A percentile compares a stretch with the other conserved stretches of the same genome.
phyloP scores from a whole-genome alignment of 148 eudicot genomes.

The Fallopia convolvulus region DNA sequence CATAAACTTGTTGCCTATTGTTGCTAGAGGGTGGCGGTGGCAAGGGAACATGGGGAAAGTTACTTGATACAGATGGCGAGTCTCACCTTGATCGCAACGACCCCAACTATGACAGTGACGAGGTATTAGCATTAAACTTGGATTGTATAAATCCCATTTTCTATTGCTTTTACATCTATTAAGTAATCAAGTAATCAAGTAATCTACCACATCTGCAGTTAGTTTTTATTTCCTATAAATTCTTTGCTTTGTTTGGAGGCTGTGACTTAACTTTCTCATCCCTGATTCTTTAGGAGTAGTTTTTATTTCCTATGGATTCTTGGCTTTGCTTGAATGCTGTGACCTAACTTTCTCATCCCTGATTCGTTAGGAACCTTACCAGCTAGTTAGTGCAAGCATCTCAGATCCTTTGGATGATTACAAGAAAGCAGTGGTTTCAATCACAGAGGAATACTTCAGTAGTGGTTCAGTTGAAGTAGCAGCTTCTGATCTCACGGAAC shows the following conservation, averaged over 20 bases:
- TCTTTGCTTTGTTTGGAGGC: not conserved
- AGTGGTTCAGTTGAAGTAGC: conserved; percentile 73
- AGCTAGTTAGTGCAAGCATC: conserved; percentile 68
- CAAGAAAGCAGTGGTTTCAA: conserved; percentile 84
- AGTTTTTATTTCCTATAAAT: not conserved
- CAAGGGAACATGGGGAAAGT: conserved; percentile 96
- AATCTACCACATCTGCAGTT: not conserved
- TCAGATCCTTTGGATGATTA: conserved; percentile 89
- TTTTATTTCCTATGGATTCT: conserved; percentile 4
- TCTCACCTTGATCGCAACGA: conserved; percentile 72
- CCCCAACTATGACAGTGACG: conserved; percentile 94
- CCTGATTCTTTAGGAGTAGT: conserved; percentile 40
- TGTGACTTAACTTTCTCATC: not conserved
- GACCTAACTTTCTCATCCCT: not conserved
- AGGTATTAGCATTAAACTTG: conserved; percentile 34
- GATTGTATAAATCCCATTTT: not conserved
- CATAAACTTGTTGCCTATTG: not conserved
- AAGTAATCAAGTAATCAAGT: not conserved
- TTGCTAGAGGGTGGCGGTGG: conserved; percentile 91
- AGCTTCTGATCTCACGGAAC: conserved; percentile 74
- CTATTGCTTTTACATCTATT: not conserved
- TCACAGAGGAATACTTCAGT: conserved; percentile 86
- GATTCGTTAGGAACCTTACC: conserved; percentile 72
- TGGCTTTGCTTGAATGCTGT: not conserved
- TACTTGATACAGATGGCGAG: conserved; percentile 79